These are phyloP conservation scores for Botrytis tulipae DNA, from an alignment of 2,329 filamentous ascomycete species.

Conservation along the genomic window DNA sequence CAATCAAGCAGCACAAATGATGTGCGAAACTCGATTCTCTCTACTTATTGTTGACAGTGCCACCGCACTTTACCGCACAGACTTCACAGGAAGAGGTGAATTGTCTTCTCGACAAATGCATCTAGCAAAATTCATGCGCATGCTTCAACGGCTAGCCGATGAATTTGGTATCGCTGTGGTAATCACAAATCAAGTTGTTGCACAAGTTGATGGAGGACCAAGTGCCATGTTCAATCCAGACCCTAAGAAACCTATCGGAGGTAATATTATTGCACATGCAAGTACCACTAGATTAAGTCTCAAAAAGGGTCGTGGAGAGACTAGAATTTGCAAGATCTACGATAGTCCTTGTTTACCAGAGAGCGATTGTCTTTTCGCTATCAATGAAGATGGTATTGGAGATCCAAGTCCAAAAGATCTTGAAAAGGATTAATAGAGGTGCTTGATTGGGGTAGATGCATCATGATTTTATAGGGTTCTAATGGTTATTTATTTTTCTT, in stretches of 20 bases:
- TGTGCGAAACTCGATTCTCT: conserved; percentile 98
- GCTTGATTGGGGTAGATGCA: neutral
- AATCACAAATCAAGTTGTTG: conserved; percentile 98
- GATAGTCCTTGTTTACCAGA: conserved; percentile 96
- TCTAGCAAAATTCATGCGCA: conserved; percentile 84
- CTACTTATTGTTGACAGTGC: conserved; percentile 94
- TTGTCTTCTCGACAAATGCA: conserved; percentile 90
- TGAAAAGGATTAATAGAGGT: conserved; percentile 64
- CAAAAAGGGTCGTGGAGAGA: conserved; percentile 94
- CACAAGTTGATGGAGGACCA: conserved; percentile 94
- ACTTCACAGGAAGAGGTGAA: conserved; percentile 95
- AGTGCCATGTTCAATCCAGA: conserved; percentile 99
- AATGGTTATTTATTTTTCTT: conserved; percentile 9
- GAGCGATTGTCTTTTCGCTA: conserved; percentile 94
- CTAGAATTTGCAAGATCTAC: conserved; percentile 97
- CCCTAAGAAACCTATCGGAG: conserved; percentile 97
- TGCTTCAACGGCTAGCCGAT: conserved; percentile 72
- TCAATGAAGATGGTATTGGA: conserved; percentile 94
- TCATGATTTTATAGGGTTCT: conserved; percentile 5
- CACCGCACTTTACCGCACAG: conserved; percentile 91
- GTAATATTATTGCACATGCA: conserved; percentile 97
- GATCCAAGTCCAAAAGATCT: conserved; percentile 94
- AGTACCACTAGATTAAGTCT: conserved; percentile 92
- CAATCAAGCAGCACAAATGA: conserved; percentile 95
- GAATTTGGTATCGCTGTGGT: conserved; percentile 96